phyloP scores from a whole-genome alignment of 2,329 filamentous ascomycete species.

The Gnomoniopsis sp. region DNA sequence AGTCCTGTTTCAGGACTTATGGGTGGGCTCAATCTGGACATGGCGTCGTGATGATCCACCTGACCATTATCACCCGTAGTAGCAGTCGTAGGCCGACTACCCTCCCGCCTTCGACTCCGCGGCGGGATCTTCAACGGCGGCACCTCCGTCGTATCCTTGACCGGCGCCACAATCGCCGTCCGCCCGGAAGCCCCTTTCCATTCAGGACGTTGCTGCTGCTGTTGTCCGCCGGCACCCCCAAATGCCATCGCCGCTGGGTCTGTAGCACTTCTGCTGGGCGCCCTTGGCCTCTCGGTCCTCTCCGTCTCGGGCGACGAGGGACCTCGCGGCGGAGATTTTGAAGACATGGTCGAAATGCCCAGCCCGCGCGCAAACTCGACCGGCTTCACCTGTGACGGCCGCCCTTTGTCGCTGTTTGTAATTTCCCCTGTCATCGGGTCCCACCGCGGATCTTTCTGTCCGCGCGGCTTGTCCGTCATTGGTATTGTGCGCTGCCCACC shows the following conservation, averaged over 20 bases:
- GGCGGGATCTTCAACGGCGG: slow-evolving; percentile 55
- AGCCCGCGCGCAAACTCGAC: slow-evolving; percentile 42
- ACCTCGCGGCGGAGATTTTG: slow-evolving; percentile 28
- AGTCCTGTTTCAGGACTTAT: too few species aligned
- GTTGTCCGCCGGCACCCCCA: slow-evolving; percentile 33
- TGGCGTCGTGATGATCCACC: too few species aligned
- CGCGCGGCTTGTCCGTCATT: background rate
- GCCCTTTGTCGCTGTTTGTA: slow-evolving; percentile 53
- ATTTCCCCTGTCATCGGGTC: slow-evolving; percentile 66
- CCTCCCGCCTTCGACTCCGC: slow-evolving; percentile 31
- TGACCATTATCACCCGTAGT: too few species aligned
- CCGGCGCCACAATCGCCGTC: slow-evolving; percentile 58
- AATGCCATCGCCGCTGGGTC: slow-evolving; percentile 34
- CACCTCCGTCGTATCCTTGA: slow-evolving; percentile 56
- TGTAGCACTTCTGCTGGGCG: slow-evolving; percentile 15
- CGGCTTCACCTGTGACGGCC: slow-evolving; percentile 54
- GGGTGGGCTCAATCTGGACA: too few species aligned
- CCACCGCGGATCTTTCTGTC: slow-evolving; percentile 47
- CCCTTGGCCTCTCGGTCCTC: too few species aligned
- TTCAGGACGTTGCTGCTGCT: slow-evolving; percentile 36
- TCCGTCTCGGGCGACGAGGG: slow-evolving; percentile 30
- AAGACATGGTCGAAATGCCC: slow-evolving; percentile 23
- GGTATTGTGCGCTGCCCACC: background rate
- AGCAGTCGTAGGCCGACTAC: too few species aligned
- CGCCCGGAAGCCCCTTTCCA: slow-evolving; percentile 75